Evolutionary conservation across 2,329 filamentous ascomycete species (phyloP), one percentile per base, ranked within the genome.

Genomic region (Alternaria triticina): DNA sequence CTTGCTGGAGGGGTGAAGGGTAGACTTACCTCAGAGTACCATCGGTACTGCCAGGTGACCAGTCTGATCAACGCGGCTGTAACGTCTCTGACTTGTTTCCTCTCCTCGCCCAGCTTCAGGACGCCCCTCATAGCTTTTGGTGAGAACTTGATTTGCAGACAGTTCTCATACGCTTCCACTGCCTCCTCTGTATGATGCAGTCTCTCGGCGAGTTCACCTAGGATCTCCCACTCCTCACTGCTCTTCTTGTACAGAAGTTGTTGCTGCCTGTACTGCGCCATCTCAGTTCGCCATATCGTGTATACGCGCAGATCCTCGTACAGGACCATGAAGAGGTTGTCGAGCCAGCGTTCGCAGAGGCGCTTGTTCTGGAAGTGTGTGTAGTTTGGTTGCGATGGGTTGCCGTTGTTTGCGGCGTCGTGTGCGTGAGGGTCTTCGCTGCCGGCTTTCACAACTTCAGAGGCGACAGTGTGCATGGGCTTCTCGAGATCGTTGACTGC

Each of bases 201-300:
- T 50, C 96, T 91, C 79, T 97, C 93, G 1, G 96, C 96, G 15
- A 99, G 86, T 62, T 94, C 92, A 44, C 96, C 96, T 0, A 99
- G 87, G 56, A 99, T 97, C 81, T 99, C 96, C 96, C 96, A 99
- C 79, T 99, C 96, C 70, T 97, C 94, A 2, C 95, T 91, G 1
- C 91, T 96, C 83, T 98, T 99, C 82, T 96, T 96, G 84, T 98
- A 99, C 70, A 96, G 91, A 80, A 97, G 90, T 66, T 95, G 91
- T 80, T 98, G 95, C 57, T 95, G 93, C 22, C 93, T 90, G 78
- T 94, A 97, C 79, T 98, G 95, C 0, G 94, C 92, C 89, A 98
- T 96, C 79, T 99, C 96, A 1, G 96, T 98, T 60, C 96, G 91
- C 96, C 96, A 99, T 80, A 99, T 99, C 12, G 96, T 99, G 84